A percentile compares a stretch with the other conserved stretches of the same genome.
Evolutionary conservation across 2,329 filamentous ascomycete species (phyloP).

Genomic region (Trichoderma polysporum): DNA sequence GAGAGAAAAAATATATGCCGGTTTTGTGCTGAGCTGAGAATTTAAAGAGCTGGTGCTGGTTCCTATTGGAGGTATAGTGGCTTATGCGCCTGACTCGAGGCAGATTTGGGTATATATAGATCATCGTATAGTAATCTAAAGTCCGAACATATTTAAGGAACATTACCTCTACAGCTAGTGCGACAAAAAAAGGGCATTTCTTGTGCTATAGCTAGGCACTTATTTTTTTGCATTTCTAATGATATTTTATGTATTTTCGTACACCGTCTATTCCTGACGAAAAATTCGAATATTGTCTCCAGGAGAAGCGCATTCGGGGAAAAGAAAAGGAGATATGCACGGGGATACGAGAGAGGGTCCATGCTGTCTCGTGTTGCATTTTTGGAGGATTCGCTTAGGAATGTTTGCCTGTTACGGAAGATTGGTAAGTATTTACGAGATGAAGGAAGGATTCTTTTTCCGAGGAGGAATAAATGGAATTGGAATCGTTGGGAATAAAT

Average conservation of each 20-base stretch:
- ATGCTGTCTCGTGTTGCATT: neutral
- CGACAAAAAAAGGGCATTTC: too few relatives aligned
- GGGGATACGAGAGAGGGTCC: neutral
- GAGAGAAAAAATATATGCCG: neutral
- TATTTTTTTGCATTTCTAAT: neutral
- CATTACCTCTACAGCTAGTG: too few relatives aligned
- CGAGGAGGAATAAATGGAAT: too few relatives aligned
- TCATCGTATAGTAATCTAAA: neutral
- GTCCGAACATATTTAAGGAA: too few relatives aligned
- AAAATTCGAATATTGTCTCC: neutral
- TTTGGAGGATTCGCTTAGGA: neutral
- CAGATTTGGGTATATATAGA: neutral
- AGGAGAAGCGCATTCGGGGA: neutral
- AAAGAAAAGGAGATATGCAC: neutral
- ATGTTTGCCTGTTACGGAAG: neutral
- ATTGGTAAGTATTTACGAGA: neutral
- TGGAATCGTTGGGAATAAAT: too few relatives aligned
- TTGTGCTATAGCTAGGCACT: too few relatives aligned
- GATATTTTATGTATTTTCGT: neutral
- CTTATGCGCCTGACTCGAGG: neutral
- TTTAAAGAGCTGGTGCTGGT: neutral
- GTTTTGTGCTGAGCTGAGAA: slow-evolving; percentile 1
- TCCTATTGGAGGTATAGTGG: neutral
- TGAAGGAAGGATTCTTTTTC: too few relatives aligned
- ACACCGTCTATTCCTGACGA: neutral